Base-by-base conservation (phyloP, 2,329 filamentous ascomycete genomes). In the Xylogone sp. region DNA sequence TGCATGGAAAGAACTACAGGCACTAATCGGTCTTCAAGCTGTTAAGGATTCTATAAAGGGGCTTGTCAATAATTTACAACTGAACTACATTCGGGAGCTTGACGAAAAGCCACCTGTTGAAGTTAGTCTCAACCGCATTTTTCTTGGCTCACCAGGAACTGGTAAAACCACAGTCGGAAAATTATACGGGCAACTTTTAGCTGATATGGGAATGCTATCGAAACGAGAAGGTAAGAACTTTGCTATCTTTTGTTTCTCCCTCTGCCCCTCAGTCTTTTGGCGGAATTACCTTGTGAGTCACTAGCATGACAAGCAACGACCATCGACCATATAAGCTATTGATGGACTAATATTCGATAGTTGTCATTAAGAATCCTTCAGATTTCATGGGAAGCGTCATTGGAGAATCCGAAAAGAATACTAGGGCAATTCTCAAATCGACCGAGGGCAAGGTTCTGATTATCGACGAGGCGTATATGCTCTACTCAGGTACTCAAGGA, bases 121-220 rank as follows among this genome's bases (percentile, higher is more conserved):
- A 50, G 84, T 81, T 53, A 80, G 75, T 0, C 70, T 89, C 0
- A 90, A 89, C 63, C 73, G 75, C 12, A 80, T 88, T 2, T 88
- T 90, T 50, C 60, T 88, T 0, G 87, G 87, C 0, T 78, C 75
- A 1, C 87, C 87, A 0, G 86, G 87, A 0, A 90, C 87, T 0
- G 86, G 87, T 0, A 90, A 90, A 60, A 90, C 87, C 0, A 83
- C 84, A 0, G 81, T 90, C 0, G 87, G 85, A 0, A 88, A 86
- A 62, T 67, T 88, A 0, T 90, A 89, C 54, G 86, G 84, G 0
- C 68, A 75, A 45, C 83, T 90, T 1, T 71, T 90, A 1, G 83
- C 77, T 0, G 81, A 88, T 50, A 66, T 92, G 3, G 87, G 87
- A 0, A 57, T 88, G 2, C 64, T 91, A 0, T 86, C 80, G 0